Evolutionary conservation across 2,329 filamentous ascomycete species (phyloP).

Genomic region (Pseudocercospora cruenta): DNA sequence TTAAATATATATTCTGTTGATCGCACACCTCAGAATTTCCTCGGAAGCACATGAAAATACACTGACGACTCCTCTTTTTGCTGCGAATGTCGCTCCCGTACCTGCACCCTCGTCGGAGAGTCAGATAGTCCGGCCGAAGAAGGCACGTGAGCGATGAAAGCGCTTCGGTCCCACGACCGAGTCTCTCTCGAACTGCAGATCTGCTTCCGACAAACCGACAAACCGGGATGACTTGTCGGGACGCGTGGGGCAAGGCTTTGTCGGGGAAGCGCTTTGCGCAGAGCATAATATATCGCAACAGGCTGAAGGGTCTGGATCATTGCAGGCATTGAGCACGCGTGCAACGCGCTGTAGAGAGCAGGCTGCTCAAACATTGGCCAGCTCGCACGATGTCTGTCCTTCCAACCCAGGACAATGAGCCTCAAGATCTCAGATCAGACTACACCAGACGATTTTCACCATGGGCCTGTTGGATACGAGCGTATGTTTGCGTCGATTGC

Average conservation of each 20-base stretch:
- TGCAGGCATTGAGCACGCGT: not conserved
- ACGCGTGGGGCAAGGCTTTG: not conserved
- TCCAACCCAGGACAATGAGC: not conserved
- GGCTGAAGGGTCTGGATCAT: not conserved
- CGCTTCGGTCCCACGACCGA: too few relatives aligned
- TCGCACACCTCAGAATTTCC: not conserved
- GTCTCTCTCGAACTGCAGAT: not conserved
- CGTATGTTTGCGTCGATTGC: not conserved
- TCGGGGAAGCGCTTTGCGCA: slow-evolving; percentile 1
- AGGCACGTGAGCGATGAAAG: not conserved
- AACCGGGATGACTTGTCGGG: not conserved
- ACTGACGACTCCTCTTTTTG: not conserved
- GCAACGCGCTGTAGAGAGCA: not conserved
- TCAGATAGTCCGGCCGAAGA: not conserved
- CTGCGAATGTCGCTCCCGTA: not conserved
- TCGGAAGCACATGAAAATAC: not conserved
- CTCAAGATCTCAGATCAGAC: not conserved
- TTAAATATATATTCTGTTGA: not conserved
- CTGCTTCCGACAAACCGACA: not conserved
- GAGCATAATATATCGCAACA: slow-evolving; percentile 1
- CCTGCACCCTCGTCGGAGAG: not conserved
- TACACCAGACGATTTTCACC: not conserved
- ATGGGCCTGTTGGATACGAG: not conserved
- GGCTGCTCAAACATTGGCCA: not conserved
- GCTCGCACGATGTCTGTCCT: not conserved